These are phyloP conservation scores for Achlya hypogyna DNA, from an alignment of 352 stramenopile genomes.

Conservation along the genomic window DNA sequence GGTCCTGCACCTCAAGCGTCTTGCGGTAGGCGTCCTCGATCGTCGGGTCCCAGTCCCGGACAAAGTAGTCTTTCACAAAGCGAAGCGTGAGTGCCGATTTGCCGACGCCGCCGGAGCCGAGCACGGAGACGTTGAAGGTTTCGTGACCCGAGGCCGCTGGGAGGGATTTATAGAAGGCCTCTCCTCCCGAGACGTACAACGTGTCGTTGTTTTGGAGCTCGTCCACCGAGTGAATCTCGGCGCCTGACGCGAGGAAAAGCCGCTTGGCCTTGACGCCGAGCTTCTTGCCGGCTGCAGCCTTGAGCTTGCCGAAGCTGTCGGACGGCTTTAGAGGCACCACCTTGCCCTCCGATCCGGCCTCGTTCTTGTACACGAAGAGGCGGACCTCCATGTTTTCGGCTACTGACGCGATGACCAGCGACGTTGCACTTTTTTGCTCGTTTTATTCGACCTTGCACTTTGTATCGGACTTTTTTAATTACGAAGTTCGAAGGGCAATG, in stretches of 20 bases:
- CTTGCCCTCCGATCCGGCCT: slow-evolving; percentile 72
- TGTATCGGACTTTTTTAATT: not conserved
- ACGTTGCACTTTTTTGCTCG: too few relatives aligned
- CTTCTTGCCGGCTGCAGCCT: slow-evolving; percentile 83
- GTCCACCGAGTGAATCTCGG: slow-evolving; percentile 80
- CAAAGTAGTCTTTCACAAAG: slow-evolving; percentile 86
- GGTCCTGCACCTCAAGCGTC: slow-evolving; percentile 75
- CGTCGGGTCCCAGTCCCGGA: slow-evolving; percentile 87
- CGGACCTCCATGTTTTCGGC: slow-evolving; percentile 22
- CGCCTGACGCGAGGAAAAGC: slow-evolving; percentile 70
- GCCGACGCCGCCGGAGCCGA: slow-evolving; percentile 83
- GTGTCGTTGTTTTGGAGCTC: slow-evolving; percentile 87
- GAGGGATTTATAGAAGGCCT: slow-evolving; percentile 66
- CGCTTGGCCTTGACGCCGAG: slow-evolving; percentile 65
- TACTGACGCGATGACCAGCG: not conserved
- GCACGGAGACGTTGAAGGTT: slow-evolving; percentile 79
- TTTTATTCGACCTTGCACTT: not conserved
- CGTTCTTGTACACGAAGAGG: slow-evolving; percentile 84
- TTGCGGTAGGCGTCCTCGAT: slow-evolving; percentile 89
- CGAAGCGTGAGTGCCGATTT: slow-evolving; percentile 85
- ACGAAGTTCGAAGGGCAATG: not conserved
- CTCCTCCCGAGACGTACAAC: slow-evolving; percentile 77
- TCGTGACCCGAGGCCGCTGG: slow-evolving; percentile 38
- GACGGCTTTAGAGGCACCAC: slow-evolving; percentile 74
- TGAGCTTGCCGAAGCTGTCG: slow-evolving; percentile 63